Percentiles rank a stretch among this genome's conserved stretches.
Conservation (phyloP, 2,329 filamentous ascomycete genomes). For the Sclerotinia sclerotiorum region DNA sequence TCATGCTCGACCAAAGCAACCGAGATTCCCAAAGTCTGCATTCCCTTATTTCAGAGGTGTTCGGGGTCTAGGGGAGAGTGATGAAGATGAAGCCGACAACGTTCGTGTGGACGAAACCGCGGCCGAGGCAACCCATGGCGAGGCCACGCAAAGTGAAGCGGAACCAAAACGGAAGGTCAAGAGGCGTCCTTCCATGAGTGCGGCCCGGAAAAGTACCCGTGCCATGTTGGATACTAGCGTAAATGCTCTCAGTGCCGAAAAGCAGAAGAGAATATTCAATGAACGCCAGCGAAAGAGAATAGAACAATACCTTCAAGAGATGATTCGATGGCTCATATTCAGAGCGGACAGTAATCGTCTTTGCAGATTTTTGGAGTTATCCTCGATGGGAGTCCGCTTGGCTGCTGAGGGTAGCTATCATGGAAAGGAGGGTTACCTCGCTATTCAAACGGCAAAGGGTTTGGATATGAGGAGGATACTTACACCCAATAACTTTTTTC, state of each 20-base stretch:
- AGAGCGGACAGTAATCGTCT: constrained; percentile 91
- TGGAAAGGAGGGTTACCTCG: constrained; percentile 91
- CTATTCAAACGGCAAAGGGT: constrained; percentile 88
- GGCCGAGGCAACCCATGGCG: constrained; percentile 65
- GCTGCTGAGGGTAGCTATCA: constrained; percentile 96
- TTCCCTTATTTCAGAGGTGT: constrained; percentile 87
- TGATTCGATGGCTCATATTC: constrained; percentile 97
- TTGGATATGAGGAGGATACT: constrained; percentile 81
- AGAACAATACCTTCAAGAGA: constrained; percentile 86
- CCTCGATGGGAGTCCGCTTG: constrained; percentile 86
- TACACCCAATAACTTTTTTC: constrained; percentile 74
- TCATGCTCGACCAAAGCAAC: constrained; percentile 73
- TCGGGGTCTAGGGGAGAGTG: constrained; percentile 74
- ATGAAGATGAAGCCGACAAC: constrained; percentile 59
- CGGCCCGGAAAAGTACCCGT: constrained; percentile 53
- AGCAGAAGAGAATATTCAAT: constrained; percentile 55
- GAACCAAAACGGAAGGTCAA: constrained; percentile 54
- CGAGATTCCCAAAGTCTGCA: constrained; percentile 83
- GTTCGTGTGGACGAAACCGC: constrained; percentile 48
- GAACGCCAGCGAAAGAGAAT: constrained; percentile 82
- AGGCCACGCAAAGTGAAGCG: constrained; percentile 67
- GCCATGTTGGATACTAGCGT: constrained; percentile 29
- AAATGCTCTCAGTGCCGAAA: constrained; percentile 47
- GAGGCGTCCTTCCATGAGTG: constrained; percentile 51
- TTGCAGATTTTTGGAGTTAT: constrained; percentile 94